Percentiles rank a stretch among this genome's conserved stretches.
phyloP scores from a whole-genome alignment of 164 flowering plant genomes.

The Umbilicus rupestris region DNA sequence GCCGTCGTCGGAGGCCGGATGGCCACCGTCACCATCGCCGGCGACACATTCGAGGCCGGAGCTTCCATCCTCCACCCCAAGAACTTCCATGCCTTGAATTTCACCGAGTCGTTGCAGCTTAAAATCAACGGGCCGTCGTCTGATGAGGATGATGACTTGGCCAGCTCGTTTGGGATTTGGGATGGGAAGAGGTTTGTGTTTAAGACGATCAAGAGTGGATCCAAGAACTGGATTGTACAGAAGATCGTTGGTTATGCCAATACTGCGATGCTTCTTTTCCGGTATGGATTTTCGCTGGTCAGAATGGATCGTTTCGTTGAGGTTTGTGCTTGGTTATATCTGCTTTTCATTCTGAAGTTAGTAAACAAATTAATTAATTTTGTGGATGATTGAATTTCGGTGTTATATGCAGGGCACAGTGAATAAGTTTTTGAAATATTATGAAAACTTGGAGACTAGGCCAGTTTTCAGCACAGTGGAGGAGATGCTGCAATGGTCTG shows the following conservation, averaged over 20 bases:
- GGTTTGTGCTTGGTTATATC: constrained; percentile 20
- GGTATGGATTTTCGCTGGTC: constrained; percentile 67
- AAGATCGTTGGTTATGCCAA: constrained; percentile 37
- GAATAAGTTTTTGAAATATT: constrained; percentile 53
- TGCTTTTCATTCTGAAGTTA: too few relatives aligned
- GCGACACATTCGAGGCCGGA: constrained; percentile 86
- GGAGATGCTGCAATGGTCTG: constrained; percentile 87
- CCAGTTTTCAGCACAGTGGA: constrained; percentile 77
- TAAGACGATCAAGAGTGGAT: constrained; percentile 31
- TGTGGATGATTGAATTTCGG: background rate
- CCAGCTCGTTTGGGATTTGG: constrained; percentile 69
- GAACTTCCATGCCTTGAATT: constrained; percentile 56
- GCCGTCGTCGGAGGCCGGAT: constrained; percentile 73
- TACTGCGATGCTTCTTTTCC: constrained; percentile 29
- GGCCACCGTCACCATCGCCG: constrained; percentile 55
- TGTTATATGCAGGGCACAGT: constrained; percentile 36
- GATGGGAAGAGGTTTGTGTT: constrained; percentile 55
- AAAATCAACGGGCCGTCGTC: constrained; percentile 22
- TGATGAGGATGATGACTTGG: constrained; percentile 9
- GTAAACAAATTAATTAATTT: background rate
- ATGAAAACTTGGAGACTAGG: constrained; percentile 40
- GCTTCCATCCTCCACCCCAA: constrained; percentile 86
- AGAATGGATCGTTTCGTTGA: constrained; percentile 59
- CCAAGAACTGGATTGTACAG: constrained; percentile 22
- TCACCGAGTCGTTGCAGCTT: constrained; percentile 38